Base-by-base conservation (phyloP, 2,329 filamentous ascomycete species). In the Pestalotiopsis sp. region DNA sequence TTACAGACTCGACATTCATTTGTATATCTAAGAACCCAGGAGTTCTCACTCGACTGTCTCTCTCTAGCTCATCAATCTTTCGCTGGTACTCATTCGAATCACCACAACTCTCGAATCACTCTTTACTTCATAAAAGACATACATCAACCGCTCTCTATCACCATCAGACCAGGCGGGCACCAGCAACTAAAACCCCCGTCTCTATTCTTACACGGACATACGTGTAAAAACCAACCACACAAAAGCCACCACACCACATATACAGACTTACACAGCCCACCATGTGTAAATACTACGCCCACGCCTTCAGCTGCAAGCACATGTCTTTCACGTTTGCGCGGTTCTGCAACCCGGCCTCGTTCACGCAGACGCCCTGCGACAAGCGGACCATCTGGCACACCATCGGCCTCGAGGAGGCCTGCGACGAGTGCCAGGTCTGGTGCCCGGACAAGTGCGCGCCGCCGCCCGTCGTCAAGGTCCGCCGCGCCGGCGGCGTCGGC, bases 221-320 rank as follows among this genome's bases (percentile, higher is more conserved):
- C 31, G 31, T 36, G 31, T 9, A 9, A 9, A 2, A 6, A 6
- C 5, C 31, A 36, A 36, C 2, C 7, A 52, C 3, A 4, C 45
- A 17, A 17, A 14, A 52, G 7, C 12, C 14, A 13, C 20, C 56
- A 58, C 27, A 7, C 17, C 56, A 58, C 31, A 62, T 31, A 36
- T 5, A 62, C 31, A 13, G 20, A 52, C 14, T 2, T n/a, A 61
- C 64, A 31, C n/a, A n/a, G 36, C 20, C 41, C 25, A 73, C 39
- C 13, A 81, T 81, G 80, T 81, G 79, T 70, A 75, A 78, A 64
- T 81, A 81, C 74, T 81, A 81, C 74, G 79, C 79, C 69, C 78
- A 80, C 71, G 73, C 73, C 49, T 80, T 79, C 72, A 69, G 71
- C 63, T 81, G 79, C 77, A 78, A 77, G 67, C 79, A 81, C 74